Conservation (phyloP, 768 basidiomycete genomes). For the Scleroderma bovista region DNA sequence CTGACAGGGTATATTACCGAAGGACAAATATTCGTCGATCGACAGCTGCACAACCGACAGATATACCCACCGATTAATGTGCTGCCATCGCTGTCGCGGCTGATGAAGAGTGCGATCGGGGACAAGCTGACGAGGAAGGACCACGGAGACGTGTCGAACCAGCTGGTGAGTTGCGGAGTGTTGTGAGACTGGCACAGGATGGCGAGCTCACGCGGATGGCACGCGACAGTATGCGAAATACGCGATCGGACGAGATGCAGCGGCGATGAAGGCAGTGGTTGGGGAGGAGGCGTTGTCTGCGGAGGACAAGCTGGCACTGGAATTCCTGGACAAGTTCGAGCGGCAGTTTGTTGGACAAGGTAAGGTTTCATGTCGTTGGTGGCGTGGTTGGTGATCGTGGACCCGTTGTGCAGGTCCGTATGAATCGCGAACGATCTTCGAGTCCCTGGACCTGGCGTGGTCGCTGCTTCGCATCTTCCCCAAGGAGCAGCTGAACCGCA, state of each 20-base stretch:
- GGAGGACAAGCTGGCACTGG: slow-evolving; percentile 94
- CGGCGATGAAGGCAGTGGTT: slow-evolving; percentile 98
- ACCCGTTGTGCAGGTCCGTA: slow-evolving; percentile 59
- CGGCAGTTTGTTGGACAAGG: slow-evolving; percentile 97
- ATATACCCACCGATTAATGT: slow-evolving; percentile 99
- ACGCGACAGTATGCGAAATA: slow-evolving; percentile 86
- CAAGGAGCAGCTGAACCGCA: slow-evolving; percentile 96
- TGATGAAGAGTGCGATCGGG: slow-evolving; percentile 99
- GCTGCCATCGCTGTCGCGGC: slow-evolving; percentile 92
- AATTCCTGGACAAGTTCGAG: slow-evolving; percentile 98
- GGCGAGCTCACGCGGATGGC: slow-evolving; percentile 10
- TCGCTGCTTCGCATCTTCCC: slow-evolving; percentile 96
- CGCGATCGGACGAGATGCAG: slow-evolving; percentile 95
- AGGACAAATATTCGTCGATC: slow-evolving; percentile 98
- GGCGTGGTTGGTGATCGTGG: slow-evolving; percentile 8
- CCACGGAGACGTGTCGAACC: slow-evolving; percentile 99
- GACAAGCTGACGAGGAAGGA: slow-evolving; percentile 97
- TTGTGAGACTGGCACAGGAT: slow-evolving; percentile 10
- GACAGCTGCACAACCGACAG: slow-evolving; percentile 92
- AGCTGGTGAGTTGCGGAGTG: slow-evolving; percentile 60
- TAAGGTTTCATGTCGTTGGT: slow-evolving; percentile 27
- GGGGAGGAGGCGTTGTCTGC: slow-evolving; percentile 94
- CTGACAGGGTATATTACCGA: slow-evolving; percentile 99
- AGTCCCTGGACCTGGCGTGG: slow-evolving; percentile 97
- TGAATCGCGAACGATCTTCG: slow-evolving; percentile 94